Base-by-base conservation (phyloP, 805 yeast genomes). In the Saccharomycopsis sp. region DNA sequence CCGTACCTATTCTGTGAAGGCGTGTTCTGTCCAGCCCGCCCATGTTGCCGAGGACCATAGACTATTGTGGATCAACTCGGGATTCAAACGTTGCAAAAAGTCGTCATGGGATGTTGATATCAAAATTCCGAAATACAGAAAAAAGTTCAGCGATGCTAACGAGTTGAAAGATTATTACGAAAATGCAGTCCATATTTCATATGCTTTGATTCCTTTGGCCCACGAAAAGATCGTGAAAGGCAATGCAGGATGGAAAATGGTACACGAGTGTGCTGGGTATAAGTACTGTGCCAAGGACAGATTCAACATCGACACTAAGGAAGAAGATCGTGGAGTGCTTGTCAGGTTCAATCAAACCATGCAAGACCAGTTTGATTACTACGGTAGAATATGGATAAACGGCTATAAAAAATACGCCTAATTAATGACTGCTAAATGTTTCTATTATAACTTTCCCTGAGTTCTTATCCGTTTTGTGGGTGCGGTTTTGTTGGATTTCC, bases 231-330 rank as follows among this genome's bases (percentile, higher is more conserved):
- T 58, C 21, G 20, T 15, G 7, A 16, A 40, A 4, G 29, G 21
- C 4, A 15, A 14, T 21, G 52, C 71, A 55, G 81, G 80, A 18
- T 82, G 86, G 86, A 74, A 71, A 63, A 79, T 79, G 73, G 71
- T 73, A 9, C 66, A 67, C 1, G 75, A 79, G 62, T 83, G 88
- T 69, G 71, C 73, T 34, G 73, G 75, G 20, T 83, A 82, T 64
- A 64, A 79, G 29, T 82, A 86, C 85, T 82, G 87, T 70, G 86
- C 85, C 0, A 80, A 79, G 65, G 80, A 81, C 57, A 67, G 73
- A 20, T 68, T 81, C 58, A 85, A 85, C 18, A 69, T 61, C 1
- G 20, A 24, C 20, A 34, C 24, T 20, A 21, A 12, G 16, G 24
- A n/a, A n/a, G 56, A 40, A 2, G 52, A 51, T 5, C 34, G 44